Evolutionary conservation across 129 eudicot species (phyloP).

Genomic region (Mikania micrantha): DNA sequence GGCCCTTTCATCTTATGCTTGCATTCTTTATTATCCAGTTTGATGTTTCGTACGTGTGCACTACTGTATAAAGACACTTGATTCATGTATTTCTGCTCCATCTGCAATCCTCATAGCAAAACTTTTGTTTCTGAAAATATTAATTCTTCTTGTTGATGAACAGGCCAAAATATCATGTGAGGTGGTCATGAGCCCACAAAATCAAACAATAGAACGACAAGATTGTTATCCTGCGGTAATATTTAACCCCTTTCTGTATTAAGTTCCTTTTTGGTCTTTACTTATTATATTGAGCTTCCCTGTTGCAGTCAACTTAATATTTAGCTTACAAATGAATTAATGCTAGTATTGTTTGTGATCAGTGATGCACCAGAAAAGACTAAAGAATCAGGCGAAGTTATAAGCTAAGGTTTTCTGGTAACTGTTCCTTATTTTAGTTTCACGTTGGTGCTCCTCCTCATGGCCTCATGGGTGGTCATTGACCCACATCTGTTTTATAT

Average conservation of each 20-base stretch:
- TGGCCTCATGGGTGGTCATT: neutral
- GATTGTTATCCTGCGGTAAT: conserved; percentile 73
- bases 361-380: conserved; percentile 16
- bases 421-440: conserved; percentile 3
- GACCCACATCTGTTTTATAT: conserved; percentile 14
- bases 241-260: neutral
- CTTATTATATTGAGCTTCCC: neutral
- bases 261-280: neutral
- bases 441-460: neutral
- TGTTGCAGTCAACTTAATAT: neutral
- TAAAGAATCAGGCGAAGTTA: conserved; percentile 4
- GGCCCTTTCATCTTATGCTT: too few relatives aligned
- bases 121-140: neutral
- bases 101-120: conserved; percentile 7
- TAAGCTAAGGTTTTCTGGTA: conserved; percentile 1
- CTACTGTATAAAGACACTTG: neutral
- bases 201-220: conserved; percentile 51
- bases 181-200: conserved; percentile 40
- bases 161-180: conserved; percentile 78
- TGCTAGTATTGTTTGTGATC: conserved; percentile 17
- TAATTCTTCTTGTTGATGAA: neutral
- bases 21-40: too few relatives aligned
- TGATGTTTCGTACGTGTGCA: conserved; percentile 6
- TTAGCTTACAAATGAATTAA: neutral
- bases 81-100: neutral